Evolutionary conservation across 805 yeast species (phyloP).

Genomic region (Metschnikowia cerradonensis): DNA sequence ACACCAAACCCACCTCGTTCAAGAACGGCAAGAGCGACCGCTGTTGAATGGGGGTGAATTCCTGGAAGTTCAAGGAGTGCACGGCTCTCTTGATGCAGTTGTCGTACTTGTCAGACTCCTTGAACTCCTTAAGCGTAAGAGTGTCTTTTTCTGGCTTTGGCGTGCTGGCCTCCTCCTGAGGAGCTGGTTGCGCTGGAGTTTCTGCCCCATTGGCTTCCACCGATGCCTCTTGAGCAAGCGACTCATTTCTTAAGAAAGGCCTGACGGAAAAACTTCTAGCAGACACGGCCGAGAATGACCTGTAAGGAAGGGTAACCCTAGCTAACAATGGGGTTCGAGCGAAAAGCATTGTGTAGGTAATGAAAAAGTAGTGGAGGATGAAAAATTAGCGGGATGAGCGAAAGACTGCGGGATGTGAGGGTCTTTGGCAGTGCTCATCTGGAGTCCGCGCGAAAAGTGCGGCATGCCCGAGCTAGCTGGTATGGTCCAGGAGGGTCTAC

Average conservation of each 20-base stretch:
- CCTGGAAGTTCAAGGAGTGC: constrained; percentile 35
- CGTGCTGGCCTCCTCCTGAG: background rate
- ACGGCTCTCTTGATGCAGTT: constrained; percentile 12
- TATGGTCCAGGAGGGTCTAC: no score
- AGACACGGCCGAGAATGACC: background rate
- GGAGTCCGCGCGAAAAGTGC: background rate
- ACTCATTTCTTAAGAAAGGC: background rate
- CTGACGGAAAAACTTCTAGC: background rate
- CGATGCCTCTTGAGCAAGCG: background rate
- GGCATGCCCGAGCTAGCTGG: no score
- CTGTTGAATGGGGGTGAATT: constrained; percentile 68
- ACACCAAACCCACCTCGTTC: constrained; percentile 62
- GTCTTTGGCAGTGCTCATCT: background rate
- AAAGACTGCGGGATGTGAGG: background rate
- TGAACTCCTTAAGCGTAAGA: constrained; percentile 14
- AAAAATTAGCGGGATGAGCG: background rate
- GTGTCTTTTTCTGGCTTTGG: constrained; percentile 4
- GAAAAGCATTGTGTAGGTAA: background rate
- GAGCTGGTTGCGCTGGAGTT: background rate
- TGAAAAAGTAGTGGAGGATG: background rate
- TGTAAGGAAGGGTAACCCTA: background rate
- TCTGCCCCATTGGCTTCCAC: background rate
- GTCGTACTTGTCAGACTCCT: constrained; percentile 9
- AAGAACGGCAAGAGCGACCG: constrained; percentile 57
- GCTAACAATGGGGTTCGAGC: background rate